Evolutionary conservation across 164 flowering plant genomes (phyloP).

Genomic region (Buxus sempervirens): DNA sequence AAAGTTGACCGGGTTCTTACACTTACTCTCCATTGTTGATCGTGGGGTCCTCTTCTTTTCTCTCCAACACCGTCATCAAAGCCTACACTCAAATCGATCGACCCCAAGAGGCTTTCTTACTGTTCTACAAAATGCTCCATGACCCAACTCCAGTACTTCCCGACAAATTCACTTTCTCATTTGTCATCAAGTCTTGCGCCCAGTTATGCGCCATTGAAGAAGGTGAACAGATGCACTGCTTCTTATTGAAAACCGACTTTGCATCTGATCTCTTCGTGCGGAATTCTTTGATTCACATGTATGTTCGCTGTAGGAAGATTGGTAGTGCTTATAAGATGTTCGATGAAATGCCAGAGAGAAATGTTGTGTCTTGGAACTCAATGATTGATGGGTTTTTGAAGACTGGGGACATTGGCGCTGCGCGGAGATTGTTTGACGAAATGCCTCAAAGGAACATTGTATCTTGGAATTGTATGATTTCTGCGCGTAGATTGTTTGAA

Average conservation of each 20-base stretch:
- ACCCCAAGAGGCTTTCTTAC: constrained; percentile 8
- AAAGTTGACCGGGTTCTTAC: too few species aligned
- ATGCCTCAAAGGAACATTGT: constrained; percentile 8
- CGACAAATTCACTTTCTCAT: constrained; percentile 20
- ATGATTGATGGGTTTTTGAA: constrained; percentile 3
- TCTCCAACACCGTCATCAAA: constrained; percentile 18
- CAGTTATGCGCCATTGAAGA: constrained; percentile 13
- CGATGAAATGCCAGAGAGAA: too few species aligned
- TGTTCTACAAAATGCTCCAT: constrained; percentile 13
- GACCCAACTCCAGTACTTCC: background rate
- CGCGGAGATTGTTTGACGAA: constrained; percentile 5
- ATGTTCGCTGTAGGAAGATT: constrained; percentile 4
- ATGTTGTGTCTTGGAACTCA: too few species aligned
- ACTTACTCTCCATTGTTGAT: constrained; percentile 10
- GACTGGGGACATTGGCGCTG: constrained; percentile 9
- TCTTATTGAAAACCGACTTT: constrained; percentile 15
- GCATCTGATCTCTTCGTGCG: constrained; percentile 5
- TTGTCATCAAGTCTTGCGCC: constrained; percentile 19
- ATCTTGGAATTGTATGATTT: background rate
- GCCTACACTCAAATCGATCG: constrained; percentile 10
- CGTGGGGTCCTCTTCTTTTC: constrained; percentile 12
- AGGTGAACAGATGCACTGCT: constrained; percentile 21
- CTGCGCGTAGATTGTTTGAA: too few species aligned
- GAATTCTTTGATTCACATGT: constrained; percentile 7
- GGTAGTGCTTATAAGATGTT: constrained; percentile 10